A percentile compares a stretch with the other conserved stretches of the same genome.
These are phyloP conservation scores for Populus hybrid DNA, from an alignment of 441 rosid species.

Conservation along the genomic window DNA sequence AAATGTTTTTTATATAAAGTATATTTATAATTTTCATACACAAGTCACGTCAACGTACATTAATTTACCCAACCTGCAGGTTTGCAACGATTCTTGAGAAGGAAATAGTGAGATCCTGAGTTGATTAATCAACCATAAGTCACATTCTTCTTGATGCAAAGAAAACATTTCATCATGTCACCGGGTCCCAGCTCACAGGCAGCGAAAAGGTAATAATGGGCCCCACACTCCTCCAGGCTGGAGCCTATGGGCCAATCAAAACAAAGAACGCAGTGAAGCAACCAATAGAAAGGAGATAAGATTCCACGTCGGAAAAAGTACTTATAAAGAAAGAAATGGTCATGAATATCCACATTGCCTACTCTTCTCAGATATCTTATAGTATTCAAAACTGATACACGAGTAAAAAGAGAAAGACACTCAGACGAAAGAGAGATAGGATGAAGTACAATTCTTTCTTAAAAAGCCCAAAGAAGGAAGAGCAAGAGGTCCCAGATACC, in stretches of 20 bases:
- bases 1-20: too few species aligned
- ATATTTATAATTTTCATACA: neutral
- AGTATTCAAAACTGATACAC: neutral
- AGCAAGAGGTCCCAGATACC: slow-evolving; percentile 34
- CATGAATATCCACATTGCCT: neutral
- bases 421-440: slow-evolving; percentile 11
- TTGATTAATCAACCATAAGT: neutral
- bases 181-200: neutral
- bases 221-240: slow-evolving; percentile 21
- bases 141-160: neutral
- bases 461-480: slow-evolving; percentile 57
- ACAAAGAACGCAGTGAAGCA: neutral
- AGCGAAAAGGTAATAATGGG: neutral
- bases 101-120: neutral
- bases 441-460: slow-evolving; percentile 37
- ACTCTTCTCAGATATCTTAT: neutral
- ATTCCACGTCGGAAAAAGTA: slow-evolving; percentile 16
- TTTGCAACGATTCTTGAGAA: neutral
- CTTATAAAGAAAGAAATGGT: neutral
- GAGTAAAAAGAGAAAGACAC: too few species aligned
- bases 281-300: slow-evolving; percentile 38
- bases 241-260: slow-evolving; percentile 20
- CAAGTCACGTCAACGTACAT: neutral
- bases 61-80: neutral
- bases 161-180: neutral